Evolutionary conservation across 2,329 filamentous ascomycete genomes (phyloP).

Genomic region (Xylaria sp.): DNA sequence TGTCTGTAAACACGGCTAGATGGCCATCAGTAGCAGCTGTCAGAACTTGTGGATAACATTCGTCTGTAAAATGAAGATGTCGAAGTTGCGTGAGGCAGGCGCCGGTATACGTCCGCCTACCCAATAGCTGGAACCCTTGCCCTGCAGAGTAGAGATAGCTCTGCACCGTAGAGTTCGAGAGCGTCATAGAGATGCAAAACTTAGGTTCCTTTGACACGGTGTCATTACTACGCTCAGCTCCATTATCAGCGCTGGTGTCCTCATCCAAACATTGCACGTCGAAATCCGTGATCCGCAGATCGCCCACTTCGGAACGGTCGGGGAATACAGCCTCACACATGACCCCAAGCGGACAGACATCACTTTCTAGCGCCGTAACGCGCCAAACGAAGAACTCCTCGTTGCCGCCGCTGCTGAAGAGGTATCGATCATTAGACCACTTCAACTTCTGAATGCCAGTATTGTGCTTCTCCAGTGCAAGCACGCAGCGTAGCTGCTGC

Average conservation of each 20-base stretch:
- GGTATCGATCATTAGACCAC: slow-evolving; percentile 76
- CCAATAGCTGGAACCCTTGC: slow-evolving; percentile 60
- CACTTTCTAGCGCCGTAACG: slow-evolving; percentile 63
- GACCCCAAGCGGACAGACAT: slow-evolving; percentile 62
- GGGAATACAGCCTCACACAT: slow-evolving; percentile 66
- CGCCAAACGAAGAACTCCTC: slow-evolving; percentile 93
- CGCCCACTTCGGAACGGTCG: slow-evolving; percentile 63
- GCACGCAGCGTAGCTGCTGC: slow-evolving; percentile 59
- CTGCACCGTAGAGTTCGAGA: slow-evolving; percentile 85
- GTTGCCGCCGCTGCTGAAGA: slow-evolving; percentile 87
- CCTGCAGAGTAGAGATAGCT: slow-evolving; percentile 61
- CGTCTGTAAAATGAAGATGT: slow-evolving; percentile 51
- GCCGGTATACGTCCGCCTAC: slow-evolving; percentile 70
- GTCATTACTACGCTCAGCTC: slow-evolving; percentile 39
- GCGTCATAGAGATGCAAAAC: slow-evolving; percentile 75
- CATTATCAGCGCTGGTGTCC: slow-evolving; percentile 36
- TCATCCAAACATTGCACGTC: slow-evolving; percentile 59
- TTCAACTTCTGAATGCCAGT: slow-evolving; percentile 83
- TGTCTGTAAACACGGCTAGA: slow-evolving; percentile 67
- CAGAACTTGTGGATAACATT: slow-evolving; percentile 57
- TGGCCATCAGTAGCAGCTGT: slow-evolving; percentile 86
- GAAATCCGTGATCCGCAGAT: slow-evolving; percentile 85
- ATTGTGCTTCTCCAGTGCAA: slow-evolving; percentile 79
- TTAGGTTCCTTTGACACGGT: slow-evolving; percentile 23
- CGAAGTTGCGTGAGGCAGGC: slow-evolving; percentile 78